Conservation (phyloP, 2,329 filamentous ascomycete genomes). For the Fusarium sp. region DNA sequence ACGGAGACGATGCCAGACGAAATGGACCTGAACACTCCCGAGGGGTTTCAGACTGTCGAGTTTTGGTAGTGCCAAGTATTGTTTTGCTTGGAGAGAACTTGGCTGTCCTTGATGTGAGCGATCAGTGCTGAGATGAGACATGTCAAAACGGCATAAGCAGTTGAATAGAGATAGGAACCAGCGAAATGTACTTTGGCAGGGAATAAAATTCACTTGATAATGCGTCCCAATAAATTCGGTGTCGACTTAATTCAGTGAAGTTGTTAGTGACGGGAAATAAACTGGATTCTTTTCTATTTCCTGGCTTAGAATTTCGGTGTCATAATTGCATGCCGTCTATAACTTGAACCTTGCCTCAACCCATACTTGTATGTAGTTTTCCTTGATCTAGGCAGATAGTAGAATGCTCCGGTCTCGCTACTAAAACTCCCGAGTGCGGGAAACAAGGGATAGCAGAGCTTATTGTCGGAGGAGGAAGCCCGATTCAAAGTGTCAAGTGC, state of each 20-base stretch:
- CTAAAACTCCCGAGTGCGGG: not conserved
- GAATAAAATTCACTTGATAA: not conserved
- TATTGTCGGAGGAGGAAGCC: constrained; percentile 15
- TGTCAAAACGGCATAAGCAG: not conserved
- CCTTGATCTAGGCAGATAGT: not conserved
- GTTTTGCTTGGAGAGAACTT: not conserved
- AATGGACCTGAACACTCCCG: constrained; percentile 39
- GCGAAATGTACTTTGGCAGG: not conserved
- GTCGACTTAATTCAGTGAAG: not conserved
- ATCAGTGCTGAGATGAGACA: not conserved
- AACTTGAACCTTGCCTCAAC: not conserved
- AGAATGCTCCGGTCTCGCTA: constrained; percentile 13
- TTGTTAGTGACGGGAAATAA: not conserved
- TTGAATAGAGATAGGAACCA: not conserved
- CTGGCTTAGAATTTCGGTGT: not conserved
- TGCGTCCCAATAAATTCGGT: not conserved
- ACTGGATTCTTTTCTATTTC: not conserved
- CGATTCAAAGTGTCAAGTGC: not conserved
- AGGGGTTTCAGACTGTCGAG: constrained; percentile 38
- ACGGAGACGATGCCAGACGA: not conserved
- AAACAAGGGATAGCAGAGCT: not conserved
- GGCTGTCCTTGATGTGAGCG: not conserved
- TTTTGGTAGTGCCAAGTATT: constrained; percentile 44
- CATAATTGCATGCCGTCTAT: not conserved
- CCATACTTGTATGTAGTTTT: not conserved